phyloP scores from a whole-genome alignment of 2,329 filamentous ascomycete species.

The Chrysosporium queenslandicum region DNA sequence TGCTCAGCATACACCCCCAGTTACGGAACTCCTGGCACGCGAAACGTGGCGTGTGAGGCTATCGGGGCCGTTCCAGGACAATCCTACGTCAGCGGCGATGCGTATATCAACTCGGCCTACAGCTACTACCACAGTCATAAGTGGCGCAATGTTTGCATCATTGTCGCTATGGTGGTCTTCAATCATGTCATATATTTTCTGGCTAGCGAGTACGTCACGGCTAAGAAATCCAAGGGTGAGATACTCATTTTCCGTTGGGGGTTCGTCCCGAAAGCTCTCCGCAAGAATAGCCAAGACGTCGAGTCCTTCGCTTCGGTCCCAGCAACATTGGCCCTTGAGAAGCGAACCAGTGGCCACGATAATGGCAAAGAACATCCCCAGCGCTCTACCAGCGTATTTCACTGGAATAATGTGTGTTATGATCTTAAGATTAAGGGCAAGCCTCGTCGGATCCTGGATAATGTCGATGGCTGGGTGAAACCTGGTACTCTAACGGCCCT shows the following conservation, averaged over 20 bases:
- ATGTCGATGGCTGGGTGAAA: conserved; percentile 89
- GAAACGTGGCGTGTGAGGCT: too few relatives aligned
- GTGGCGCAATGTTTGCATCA: conserved; percentile 63
- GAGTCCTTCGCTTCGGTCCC: neutral
- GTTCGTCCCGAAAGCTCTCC: neutral
- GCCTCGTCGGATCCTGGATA: conserved; percentile 63
- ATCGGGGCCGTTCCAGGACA: conserved; percentile 44
- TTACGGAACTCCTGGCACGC: too few relatives aligned
- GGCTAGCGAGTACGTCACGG: conserved; percentile 43
- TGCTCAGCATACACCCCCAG: conserved; percentile 47
- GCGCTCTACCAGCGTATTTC: conserved; percentile 66
- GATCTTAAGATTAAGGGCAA: conserved; percentile 71
- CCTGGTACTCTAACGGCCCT: conserved; percentile 80
- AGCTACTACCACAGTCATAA: conserved; percentile 44
- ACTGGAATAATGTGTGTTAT: conserved; percentile 76
- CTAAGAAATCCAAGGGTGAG: conserved; percentile 63
- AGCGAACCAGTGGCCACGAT: neutral
- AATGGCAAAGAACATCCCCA: conserved; percentile 36
- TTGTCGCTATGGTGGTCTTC: conserved; percentile 60
- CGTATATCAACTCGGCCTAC: conserved; percentile 45
- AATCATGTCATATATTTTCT: conserved; percentile 59
- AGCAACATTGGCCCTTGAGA: neutral
- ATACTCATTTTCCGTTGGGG: conserved; percentile 59
- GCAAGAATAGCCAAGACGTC: neutral
- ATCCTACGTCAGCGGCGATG: conserved; percentile 42